Evolutionary conservation across 2,329 filamentous ascomycete genomes (phyloP), one percentile per base, ranked within the genome.

Genomic region (Ascochyta lentis): DNA sequence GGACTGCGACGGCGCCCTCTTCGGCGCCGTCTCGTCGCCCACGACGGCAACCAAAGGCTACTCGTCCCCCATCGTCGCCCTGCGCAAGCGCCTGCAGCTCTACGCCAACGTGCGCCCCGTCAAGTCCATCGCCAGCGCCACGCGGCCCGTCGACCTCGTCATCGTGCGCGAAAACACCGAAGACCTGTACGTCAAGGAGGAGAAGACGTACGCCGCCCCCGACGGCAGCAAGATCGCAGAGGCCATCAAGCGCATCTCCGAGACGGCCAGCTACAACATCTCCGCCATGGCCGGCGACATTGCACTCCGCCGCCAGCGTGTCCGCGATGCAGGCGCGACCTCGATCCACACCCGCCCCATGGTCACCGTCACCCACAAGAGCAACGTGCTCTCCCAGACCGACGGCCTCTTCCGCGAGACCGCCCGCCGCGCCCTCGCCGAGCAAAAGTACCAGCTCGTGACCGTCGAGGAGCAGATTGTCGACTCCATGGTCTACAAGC

Each of bases 121-220:
- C 76, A 97, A 97, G 83, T 90, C 89, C 41, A 86, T 91, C 61
- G 72, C 81, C 60, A 89, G 86, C 31, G 84, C 86, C 50, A 76
- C 77, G 9, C 74, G 75, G 45, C 89, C 90, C 61, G 92, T 97
- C 72, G 95, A 99, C 80, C 89, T 99, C 77, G 95, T 99, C 71
- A 99, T 98, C 70, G 95, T 98, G 51, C 91, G 95, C 64, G 95
- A 99, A 80, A 99, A 99, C 83, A 99, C 95, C 29, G 95, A 99
- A 81, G 95, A 99, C 76, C 85, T 99, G 37, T 96, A 96, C 79
- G 94, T 99, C 69, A 98, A 98, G 82, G 90, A 98, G 77, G 95
- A 99, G 82, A 89, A 83, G 76, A 97, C 92, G 22, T 89, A 86
- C 74, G 86, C 91, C 49, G 86, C 85, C 29, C 82, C 88, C 33